Conservation (phyloP, 257 asterid species). For the Lantana camara region DNA sequence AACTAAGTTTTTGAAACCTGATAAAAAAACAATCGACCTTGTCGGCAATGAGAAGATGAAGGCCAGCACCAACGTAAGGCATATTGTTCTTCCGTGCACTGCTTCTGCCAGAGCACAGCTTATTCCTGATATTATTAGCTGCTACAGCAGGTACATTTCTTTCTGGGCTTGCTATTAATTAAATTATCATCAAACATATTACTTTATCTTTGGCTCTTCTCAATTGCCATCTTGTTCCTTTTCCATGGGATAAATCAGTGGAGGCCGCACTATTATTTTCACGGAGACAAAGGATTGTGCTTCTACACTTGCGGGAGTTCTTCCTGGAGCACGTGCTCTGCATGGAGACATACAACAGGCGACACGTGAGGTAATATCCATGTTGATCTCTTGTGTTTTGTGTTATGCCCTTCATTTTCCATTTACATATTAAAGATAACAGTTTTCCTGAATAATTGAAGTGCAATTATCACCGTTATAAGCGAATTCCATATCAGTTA, state of each 20-base stretch:
- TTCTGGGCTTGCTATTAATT: conserved; percentile 12
- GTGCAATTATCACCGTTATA: not conserved
- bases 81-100: conserved; percentile 90
- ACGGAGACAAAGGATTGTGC: conserved; percentile 90
- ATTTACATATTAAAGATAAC: not conserved
- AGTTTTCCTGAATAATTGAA: not conserved
- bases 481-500: not conserved
- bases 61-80: conserved; percentile 91
- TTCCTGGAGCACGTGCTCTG: conserved; percentile 96
- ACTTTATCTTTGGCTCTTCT: not conserved
- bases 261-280: conserved; percentile 92
- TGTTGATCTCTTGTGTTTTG: not conserved
- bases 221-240: conserved; percentile 6
- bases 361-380: conserved; percentile 79
- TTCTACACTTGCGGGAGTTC: conserved; percentile 85
- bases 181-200: not conserved
- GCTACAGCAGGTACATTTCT: conserved; percentile 82
- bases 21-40: conserved; percentile 84
- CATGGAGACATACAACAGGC: conserved; percentile 98
- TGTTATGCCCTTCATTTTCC: not conserved
- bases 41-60: conserved; percentile 98
- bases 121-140: conserved; percentile 91
- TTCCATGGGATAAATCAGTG: conserved; percentile 47
- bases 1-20: conserved; percentile 70
- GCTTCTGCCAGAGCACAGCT: conserved; percentile 80